Percentiles rank a stretch among this genome's conserved stretches.
Conservation (phyloP, 2,329 filamentous ascomycete species). For the Colletotrichum melonis region DNA sequence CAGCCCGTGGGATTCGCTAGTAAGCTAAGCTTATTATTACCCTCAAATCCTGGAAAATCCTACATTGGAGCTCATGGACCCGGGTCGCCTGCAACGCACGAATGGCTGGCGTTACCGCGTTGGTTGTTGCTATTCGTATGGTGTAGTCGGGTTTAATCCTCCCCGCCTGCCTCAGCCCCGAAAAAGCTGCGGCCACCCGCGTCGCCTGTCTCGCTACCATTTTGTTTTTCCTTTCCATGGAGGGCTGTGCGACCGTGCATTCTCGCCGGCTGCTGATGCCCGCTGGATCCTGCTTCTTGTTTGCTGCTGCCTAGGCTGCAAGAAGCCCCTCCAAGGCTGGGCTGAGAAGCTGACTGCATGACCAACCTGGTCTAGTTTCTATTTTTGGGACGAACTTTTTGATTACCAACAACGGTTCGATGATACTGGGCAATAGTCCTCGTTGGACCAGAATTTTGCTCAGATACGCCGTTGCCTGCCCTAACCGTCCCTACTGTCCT, state of each 20-base stretch:
- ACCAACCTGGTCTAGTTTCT: neutral
- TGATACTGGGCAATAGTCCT: neutral
- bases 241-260: neutral
- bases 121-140: neutral
- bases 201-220: neutral
- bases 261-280: neutral
- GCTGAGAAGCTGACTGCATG: neutral
- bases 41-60: neutral
- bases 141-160: neutral
- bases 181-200: neutral
- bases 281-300: neutral
- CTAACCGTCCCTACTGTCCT: neutral
- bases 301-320: neutral
- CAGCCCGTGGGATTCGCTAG: neutral
- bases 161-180: neutral
- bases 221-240: neutral
- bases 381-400: neutral
- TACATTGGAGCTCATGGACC: neutral
- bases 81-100: neutral
- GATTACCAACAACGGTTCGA: neutral
- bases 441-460: no score
- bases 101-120: neutral
- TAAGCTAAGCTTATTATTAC: slow-evolving; percentile 13
- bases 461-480: neutral
- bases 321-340: neutral